Base-by-base conservation (phyloP, 1,139 yeast genomes). In the Candida sp. region DNA sequence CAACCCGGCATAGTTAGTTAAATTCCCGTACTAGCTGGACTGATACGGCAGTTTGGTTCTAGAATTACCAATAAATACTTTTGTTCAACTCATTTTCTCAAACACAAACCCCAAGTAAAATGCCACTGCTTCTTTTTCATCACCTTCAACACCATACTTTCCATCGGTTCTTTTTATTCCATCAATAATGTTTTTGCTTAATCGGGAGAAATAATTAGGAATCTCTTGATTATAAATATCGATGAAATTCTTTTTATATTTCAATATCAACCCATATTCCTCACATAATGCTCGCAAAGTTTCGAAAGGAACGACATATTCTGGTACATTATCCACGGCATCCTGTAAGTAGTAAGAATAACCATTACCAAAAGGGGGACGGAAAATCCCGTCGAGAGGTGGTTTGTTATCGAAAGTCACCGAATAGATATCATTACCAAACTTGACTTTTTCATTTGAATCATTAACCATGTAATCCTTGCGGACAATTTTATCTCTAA, bases 291-390 rank as follows among this genome's bases (percentile, higher is more conserved):
- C 79, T 60, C 96, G 75, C 47, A 93, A 79, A 0, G 86, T 80
- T 56, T 93, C 97, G 66, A 93, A 90, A 0, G 98, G 99, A 5
- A 93, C 97, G n/a, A 93, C 95, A 58, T 87, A 93, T 59, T 93
- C 99, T 0, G 98, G 98, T 6, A 93, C 97, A 56, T 93, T 84
- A 50, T 89, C 97, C 40, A 93, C 95, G 0, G 99, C 99, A 66
- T 93, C 99, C 52, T 84, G 83, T 48, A 93, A 69, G 67, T 75
- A 88, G 60, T 88, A 93, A 42, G 79, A 80, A 62, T 93, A 93
- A 55, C 81, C 75, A 62, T 90, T 87, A 0, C 99, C 99, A 60
- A 73, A 91, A 0, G 95, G 88, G 1, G 84, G 80, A 15, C 82
- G 71, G 57, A 89, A 89, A 21, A 73, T 69, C 2, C 93, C 91